Evolutionary conservation across 768 basidiomycete species (phyloP), one percentile per base, ranked within the genome.

Genomic region (Mrakia blollopis): DNA sequence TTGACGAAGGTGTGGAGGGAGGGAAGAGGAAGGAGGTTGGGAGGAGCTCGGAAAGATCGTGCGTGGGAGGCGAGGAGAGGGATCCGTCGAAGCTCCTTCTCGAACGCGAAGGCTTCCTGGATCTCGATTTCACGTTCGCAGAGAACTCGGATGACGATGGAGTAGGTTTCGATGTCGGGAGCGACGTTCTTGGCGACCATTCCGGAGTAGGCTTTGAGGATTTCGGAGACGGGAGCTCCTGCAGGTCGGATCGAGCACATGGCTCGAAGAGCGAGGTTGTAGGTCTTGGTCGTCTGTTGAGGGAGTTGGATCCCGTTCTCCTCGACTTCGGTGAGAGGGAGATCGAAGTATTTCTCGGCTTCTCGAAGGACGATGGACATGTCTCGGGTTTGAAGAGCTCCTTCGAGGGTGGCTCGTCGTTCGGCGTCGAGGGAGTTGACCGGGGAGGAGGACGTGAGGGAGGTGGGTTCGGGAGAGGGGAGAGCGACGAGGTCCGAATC

Each of bases 171-270:
- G 18, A 84, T 75, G 71, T 89, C 90, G 13, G 94, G 93, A 0
- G 87, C 80, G 6, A 94, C 82, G 25, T 88, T 87, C 41, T 84
- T 86, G 37, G 86, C 84, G 75, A 93, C 84, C 86, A 95, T 88
- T 68, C 88, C 85, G 79, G 92, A 88, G 84, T 94, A 95, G 3
- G 89, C 86, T 69, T 89, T 87, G 73, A 91, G 82, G 52, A 93
- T 83, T 60, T 86, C 81, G 0, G 86, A 83, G 41, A 92, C 85
- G 9, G 89, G 88, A 78, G 88, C 87, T 11, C 89, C 89, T 14
- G 83, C 79, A 41, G 60, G 62, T 37, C 84, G 81, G 21, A 80
- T 76, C 0, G 61, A 39, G 52, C 85, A 80, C 3, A 93, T 83
- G 0, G 88, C 89, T 1, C 85, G 81, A 30, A 94, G 83, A 8